Base-by-base conservation (phyloP, 1,139 yeast species). In the Pichia terricola region DNA sequence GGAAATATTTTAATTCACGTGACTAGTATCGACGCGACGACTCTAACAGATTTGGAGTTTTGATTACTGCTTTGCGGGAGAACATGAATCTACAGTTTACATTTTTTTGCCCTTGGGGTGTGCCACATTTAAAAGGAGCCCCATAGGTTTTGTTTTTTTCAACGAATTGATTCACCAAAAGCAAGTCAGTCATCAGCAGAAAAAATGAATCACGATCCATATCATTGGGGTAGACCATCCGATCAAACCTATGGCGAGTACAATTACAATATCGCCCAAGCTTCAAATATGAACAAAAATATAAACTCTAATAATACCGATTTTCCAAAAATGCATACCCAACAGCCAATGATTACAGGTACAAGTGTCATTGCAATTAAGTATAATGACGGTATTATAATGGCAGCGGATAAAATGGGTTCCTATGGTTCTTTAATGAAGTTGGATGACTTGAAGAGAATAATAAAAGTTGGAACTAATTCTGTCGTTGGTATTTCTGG, bases 401-500 rank as follows among this genome's bases (percentile, higher is more conserved):
- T 91, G 68, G 97, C 98, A 3, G 97, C 98, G 3, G 99, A 91
- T 63, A 86, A 86, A 58, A 68, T 91, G 65, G 97, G 94, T 38
- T 75, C 96, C 0, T 94, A 91, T 61, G 99, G 99, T 0, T 88
- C 97, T 2, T 70, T 94, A 54, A 79, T 94, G 53, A 75, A 96
- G 57, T 86, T 89, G 67, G 81, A 77, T 50, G 79, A 89, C 63
- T 74, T 86, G 52, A 94, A 91, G 63, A 79, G 98, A 62, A 69
- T 94, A 59, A 67, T 88, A 58, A 75, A 75, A 49, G 94, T 89
- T 31, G 98, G 98, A 7, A 65, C 72, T 32, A 81, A 82, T 53
- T 84, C 96, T 1, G 81, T 88, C 43, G 96, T 94, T 43, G 99
- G 98, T 40, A 70, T 89, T 39, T 83, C 95, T 41, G 99, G 99